phyloP scores from a whole-genome alignment of 306 rosid species.

The Vigna reflexopilosa region DNA sequence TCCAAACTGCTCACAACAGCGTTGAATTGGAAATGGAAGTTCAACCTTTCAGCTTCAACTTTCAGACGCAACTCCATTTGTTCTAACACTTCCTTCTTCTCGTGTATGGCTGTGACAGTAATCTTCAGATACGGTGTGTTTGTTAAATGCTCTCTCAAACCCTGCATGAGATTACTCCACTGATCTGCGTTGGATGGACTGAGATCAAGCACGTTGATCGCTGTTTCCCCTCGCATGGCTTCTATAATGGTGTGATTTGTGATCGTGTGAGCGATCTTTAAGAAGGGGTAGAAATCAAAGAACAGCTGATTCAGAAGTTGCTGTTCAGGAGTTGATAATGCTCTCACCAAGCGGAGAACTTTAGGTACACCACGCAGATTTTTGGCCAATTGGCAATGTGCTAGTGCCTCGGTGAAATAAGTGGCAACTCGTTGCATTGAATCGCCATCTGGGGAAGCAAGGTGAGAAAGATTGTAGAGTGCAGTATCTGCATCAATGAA shows the following conservation, averaged over 20 bases:
- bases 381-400: constrained; percentile 42
- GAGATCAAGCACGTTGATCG: constrained; percentile 73
- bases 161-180: constrained; percentile 62
- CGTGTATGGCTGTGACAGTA: constrained; percentile 67
- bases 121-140: constrained; percentile 64
- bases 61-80: constrained; percentile 53
- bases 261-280: constrained; percentile 55
- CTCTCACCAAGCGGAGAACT: not conserved
- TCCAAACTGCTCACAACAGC: constrained; percentile 60
- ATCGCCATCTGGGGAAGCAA: constrained; percentile 68
- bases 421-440: constrained; percentile 68
- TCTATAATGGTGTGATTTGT: constrained; percentile 71
- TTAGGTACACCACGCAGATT: not conserved
- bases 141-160: constrained; percentile 48
- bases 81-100: constrained; percentile 63
- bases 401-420: constrained; percentile 62
- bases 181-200: constrained; percentile 61
- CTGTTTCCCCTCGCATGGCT: constrained; percentile 62
- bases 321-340: constrained; percentile 7
- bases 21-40: constrained; percentile 62
- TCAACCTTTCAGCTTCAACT: constrained; percentile 62
- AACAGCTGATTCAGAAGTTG: constrained; percentile 2
- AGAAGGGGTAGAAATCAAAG: constrained; percentile 44
- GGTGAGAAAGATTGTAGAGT: constrained; percentile 55
- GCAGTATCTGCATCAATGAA: constrained; percentile 52